phyloP scores from a whole-genome alignment of 1,284 basidiomycete species.

The Fomitopsis pinicola region DNA sequence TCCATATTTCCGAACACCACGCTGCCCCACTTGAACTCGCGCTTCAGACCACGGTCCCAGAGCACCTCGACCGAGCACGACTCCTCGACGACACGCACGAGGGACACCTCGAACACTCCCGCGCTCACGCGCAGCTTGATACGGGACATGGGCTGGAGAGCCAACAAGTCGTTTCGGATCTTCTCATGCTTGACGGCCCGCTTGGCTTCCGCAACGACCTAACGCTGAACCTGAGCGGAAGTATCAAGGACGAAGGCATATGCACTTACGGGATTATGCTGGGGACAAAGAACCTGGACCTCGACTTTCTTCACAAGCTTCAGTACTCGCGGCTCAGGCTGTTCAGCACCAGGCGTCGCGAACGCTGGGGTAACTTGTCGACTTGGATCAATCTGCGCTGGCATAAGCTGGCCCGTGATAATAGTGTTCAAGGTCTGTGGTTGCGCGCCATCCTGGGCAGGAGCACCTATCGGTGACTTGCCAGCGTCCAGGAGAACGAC shows the following conservation, averaged over 20 bases:
- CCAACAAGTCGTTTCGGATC: conserved; percentile 60
- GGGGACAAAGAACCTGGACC: conserved; percentile 71
- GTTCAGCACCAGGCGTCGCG: neutral
- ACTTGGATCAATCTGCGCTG: conserved; percentile 12
- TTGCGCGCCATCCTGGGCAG: neutral
- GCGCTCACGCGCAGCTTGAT: conserved; percentile 79
- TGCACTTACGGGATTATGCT: conserved; percentile 76
- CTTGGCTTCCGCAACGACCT: conserved; percentile 71
- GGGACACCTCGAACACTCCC: conserved; percentile 77
- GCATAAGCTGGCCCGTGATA: neutral
- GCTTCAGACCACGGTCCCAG: conserved; percentile 67
- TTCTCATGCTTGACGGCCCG: conserved; percentile 66
- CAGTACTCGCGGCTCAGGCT: conserved; percentile 39
- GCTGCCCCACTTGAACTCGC: conserved; percentile 78
- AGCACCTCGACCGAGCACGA: conserved; percentile 70
- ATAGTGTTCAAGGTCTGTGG: neutral
- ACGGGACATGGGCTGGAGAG: conserved; percentile 61
- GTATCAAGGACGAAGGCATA: neutral
- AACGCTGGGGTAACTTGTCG: neutral
- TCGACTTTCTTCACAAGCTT: conserved; percentile 68
- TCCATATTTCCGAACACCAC: conserved; percentile 58
- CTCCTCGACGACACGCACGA: conserved; percentile 67
- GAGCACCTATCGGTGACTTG: conserved; percentile 9
- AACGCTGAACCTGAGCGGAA: conserved; percentile 4
- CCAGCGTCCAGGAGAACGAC: conserved; percentile 51